phyloP scores from a whole-genome alignment of 192 early-diverging fungal genomes.

The Kappamyces sp. region DNA sequence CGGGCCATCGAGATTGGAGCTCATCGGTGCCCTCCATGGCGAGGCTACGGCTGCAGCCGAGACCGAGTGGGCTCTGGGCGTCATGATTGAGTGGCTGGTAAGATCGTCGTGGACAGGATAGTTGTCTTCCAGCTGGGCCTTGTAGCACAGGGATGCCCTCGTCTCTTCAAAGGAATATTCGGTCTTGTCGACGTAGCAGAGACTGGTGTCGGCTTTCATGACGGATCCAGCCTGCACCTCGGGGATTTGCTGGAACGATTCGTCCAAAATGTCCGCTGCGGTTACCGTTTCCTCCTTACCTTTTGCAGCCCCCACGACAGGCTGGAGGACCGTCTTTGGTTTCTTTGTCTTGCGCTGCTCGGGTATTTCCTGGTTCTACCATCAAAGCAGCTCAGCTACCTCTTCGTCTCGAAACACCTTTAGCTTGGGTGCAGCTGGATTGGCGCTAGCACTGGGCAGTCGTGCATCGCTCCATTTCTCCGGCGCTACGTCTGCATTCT shows the following conservation, averaged over 20 bases:
- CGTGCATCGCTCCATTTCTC: not conserved
- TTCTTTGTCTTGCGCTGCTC: not conserved
- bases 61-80: no score
- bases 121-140: no score
- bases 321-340: constrained; percentile 14
- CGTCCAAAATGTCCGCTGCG: not conserved
- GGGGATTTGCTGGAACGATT: not conserved
- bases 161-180: constrained; percentile 37
- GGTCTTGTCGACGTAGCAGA: constrained; percentile 8
- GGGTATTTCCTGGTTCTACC: no score
- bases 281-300: constrained; percentile 12
- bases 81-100: no score
- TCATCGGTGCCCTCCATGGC: no score
- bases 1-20: no score
- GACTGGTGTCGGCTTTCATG: not conserved
- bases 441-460: not conserved
- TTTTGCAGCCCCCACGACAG: not conserved
- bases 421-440: not conserved
- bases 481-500: constrained; percentile 19
- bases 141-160: constrained; percentile 11
- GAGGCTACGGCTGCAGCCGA: no score
- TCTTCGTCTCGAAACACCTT: constrained; percentile 26
- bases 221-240: not conserved
- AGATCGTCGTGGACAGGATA: no score
- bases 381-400: not conserved